Percentiles rank a stretch among this genome's conserved stretches.
phyloP scores from a whole-genome alignment of 2,329 filamentous ascomycete species.

The Onygenales sp. region DNA sequence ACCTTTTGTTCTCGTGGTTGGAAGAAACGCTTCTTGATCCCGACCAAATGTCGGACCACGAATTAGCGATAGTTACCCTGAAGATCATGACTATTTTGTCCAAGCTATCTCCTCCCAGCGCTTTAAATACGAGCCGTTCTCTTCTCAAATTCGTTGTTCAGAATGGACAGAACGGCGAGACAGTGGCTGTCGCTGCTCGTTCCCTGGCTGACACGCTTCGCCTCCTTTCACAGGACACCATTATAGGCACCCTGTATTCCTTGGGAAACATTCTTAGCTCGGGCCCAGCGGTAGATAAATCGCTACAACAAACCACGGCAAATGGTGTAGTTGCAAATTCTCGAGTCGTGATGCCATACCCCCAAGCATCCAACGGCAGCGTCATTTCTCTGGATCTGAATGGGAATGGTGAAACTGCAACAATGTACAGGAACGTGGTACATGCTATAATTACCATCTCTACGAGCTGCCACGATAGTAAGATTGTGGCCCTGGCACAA shows the following conservation, averaged over 20 bases:
- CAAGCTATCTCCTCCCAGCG: conserved; percentile 60
- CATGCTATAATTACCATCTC: conserved; percentile 90
- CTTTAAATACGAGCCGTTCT: conserved; percentile 65
- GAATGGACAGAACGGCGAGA: conserved; percentile 58
- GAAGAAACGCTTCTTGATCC: conserved; percentile 71
- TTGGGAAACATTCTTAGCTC: conserved; percentile 91
- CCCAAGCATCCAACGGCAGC: conserved; percentile 25
- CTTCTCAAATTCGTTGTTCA: conserved; percentile 85
- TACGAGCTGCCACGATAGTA: conserved; percentile 68
- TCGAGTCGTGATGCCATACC: conserved; percentile 27
- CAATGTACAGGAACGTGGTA: conserved; percentile 81
- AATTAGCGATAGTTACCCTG: conserved; percentile 67
- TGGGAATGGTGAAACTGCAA: conserved; percentile 67
- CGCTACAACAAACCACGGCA: conserved; percentile 17
- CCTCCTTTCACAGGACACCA: conserved; percentile 77
- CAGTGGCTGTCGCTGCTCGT: conserved; percentile 68
- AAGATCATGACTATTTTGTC: conserved; percentile 76
- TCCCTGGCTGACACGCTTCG: conserved; percentile 75
- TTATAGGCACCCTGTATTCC: conserved; percentile 92
- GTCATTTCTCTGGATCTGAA: conserved; percentile 61
- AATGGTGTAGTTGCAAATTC: conserved; percentile 35
- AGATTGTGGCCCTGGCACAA: conserved; percentile 85
- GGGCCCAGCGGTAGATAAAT: conserved; percentile 44
- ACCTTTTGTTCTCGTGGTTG: conserved; percentile 73
- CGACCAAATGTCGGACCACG: conserved; percentile 70